phyloP scores from a whole-genome alignment of 2,329 filamentous ascomycete genomes.

The Ophiostoma ips region DNA sequence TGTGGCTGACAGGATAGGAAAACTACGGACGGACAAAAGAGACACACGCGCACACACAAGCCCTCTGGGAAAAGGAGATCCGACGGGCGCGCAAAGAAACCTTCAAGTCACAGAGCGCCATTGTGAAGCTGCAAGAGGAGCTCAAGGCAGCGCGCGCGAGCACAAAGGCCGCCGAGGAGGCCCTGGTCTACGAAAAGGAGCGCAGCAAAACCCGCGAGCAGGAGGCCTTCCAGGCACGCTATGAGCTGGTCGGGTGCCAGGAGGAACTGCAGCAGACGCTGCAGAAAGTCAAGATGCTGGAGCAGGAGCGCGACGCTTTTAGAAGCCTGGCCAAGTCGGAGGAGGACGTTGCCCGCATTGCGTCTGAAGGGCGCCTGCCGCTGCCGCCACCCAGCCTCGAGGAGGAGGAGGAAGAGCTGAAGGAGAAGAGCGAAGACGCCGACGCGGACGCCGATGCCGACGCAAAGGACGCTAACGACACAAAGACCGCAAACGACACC shows the following conservation, averaged over 20 bases:
- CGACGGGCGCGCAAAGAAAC: slow-evolving; percentile 56
- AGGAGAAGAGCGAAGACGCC: slow-evolving; percentile 21
- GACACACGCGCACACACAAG: slow-evolving; percentile 50
- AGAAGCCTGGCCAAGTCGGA: slow-evolving; percentile 60
- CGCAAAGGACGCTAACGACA: too few species aligned
- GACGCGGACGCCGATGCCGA: neutral
- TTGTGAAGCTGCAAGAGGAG: slow-evolving; percentile 62
- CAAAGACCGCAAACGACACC: neutral
- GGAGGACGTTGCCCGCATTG: slow-evolving; percentile 53
- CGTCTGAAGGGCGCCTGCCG: slow-evolving; percentile 56
- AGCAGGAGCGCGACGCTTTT: slow-evolving; percentile 62
- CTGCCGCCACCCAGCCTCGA: slow-evolving; percentile 35
- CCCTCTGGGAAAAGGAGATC: slow-evolving; percentile 62
- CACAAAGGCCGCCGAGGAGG: slow-evolving; percentile 42
- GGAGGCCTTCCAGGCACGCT: slow-evolving; percentile 54
- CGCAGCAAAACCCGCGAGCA: slow-evolving; percentile 49
- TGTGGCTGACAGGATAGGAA: slow-evolving; percentile 33
- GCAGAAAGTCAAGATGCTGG: slow-evolving; percentile 49
- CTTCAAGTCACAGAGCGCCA: slow-evolving; percentile 57
- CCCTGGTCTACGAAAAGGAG: slow-evolving; percentile 48
- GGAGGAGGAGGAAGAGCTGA: slow-evolving; percentile 33
- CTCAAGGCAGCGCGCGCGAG: slow-evolving; percentile 46
- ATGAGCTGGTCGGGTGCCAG: slow-evolving; percentile 49
- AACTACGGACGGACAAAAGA: slow-evolving; percentile 58
- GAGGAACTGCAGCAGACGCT: slow-evolving; percentile 53